Evolutionary conservation across 441 rosid species (phyloP).

Genomic region (Erysimum pusillum): DNA sequence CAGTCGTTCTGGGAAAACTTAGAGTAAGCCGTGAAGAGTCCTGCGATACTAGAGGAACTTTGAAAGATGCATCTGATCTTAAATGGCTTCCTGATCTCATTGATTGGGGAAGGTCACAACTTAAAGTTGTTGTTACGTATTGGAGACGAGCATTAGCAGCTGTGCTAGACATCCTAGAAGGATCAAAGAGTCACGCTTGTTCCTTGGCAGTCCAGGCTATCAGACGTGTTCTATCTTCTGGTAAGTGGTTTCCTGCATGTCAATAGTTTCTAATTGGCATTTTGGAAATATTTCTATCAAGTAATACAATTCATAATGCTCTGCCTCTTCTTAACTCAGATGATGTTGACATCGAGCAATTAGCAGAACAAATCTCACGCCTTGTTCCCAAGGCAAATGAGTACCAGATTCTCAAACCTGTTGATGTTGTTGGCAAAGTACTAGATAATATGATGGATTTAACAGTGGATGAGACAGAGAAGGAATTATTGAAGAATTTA

Average conservation of each 20-base stretch:
- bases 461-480: slow-evolving; percentile 53
- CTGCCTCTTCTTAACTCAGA: slow-evolving; percentile 60
- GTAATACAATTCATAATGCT: slow-evolving; percentile 20
- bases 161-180: slow-evolving; percentile 67
- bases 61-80: slow-evolving; percentile 57
- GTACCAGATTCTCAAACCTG: slow-evolving; percentile 51
- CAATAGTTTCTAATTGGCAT: slow-evolving; percentile 31
- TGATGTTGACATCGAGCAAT: slow-evolving; percentile 64
- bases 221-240: slow-evolving; percentile 70
- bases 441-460: slow-evolving; percentile 48
- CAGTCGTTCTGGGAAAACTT: slow-evolving; percentile 72
- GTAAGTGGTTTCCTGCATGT: slow-evolving; percentile 55
- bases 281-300: slow-evolving; percentile 12
- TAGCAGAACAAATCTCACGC: slow-evolving; percentile 70
- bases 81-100: slow-evolving; percentile 93
- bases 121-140: slow-evolving; percentile 81
- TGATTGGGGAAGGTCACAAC: slow-evolving; percentile 96
- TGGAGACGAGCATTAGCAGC: slow-evolving; percentile 86
- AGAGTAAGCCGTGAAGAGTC: slow-evolving; percentile 49
- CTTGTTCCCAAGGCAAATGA: slow-evolving; percentile 60
- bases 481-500: slow-evolving; percentile 50
- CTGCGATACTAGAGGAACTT: slow-evolving; percentile 50
- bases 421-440: slow-evolving; percentile 43
- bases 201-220: slow-evolving; percentile 58
- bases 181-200: slow-evolving; percentile 54